Evolutionary conservation across 495 filamentous ascomycete species (phyloP).

Genomic region (Pyrenopolyporus hunteri): DNA sequence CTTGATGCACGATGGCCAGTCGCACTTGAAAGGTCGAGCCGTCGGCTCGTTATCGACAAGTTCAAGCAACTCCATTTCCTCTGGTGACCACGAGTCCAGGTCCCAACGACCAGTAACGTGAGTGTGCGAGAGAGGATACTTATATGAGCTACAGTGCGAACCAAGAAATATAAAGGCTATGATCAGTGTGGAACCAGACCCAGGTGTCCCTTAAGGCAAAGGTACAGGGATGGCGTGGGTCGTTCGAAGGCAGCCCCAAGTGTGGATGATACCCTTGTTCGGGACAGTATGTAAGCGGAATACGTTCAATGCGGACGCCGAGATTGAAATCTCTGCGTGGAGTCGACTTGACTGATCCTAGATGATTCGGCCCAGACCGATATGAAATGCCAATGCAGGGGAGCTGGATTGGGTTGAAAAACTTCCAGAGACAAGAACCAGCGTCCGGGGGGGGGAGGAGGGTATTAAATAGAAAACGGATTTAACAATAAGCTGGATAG

Average conservation of each 20-base stretch:
- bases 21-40: slow-evolving; percentile 59
- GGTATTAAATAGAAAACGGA: too few relatives aligned
- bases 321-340: slow-evolving; percentile 43
- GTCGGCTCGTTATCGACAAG: slow-evolving; percentile 59
- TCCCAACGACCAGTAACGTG: slow-evolving; percentile 34
- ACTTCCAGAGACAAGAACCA: background rate
- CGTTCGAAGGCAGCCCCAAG: slow-evolving; percentile 38
- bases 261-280: slow-evolving; percentile 46
- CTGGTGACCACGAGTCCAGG: slow-evolving; percentile 34
- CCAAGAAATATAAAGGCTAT: slow-evolving; percentile 28
- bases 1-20: slow-evolving; percentile 59
- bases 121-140: slow-evolving; percentile 43
- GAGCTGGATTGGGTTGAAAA: slow-evolving; percentile 7
- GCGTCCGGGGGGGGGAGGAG: too few relatives aligned
- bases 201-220: slow-evolving; percentile 31
- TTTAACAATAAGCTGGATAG: too few relatives aligned
- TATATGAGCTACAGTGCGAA: slow-evolving; percentile 47
- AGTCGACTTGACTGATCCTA: slow-evolving; percentile 25
- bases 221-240: slow-evolving; percentile 36
- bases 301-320: slow-evolving; percentile 50
- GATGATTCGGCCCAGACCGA: slow-evolving; percentile 27
- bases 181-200: slow-evolving; percentile 25
- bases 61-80: slow-evolving; percentile 62
- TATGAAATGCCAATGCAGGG: slow-evolving; percentile 26
- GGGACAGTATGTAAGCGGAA: slow-evolving; percentile 47